A percentile compares a stretch with the other conserved stretches of the same genome.
phyloP scores from a whole-genome alignment of 2,329 filamentous ascomycete genomes.

The Monosporascus sp. region DNA sequence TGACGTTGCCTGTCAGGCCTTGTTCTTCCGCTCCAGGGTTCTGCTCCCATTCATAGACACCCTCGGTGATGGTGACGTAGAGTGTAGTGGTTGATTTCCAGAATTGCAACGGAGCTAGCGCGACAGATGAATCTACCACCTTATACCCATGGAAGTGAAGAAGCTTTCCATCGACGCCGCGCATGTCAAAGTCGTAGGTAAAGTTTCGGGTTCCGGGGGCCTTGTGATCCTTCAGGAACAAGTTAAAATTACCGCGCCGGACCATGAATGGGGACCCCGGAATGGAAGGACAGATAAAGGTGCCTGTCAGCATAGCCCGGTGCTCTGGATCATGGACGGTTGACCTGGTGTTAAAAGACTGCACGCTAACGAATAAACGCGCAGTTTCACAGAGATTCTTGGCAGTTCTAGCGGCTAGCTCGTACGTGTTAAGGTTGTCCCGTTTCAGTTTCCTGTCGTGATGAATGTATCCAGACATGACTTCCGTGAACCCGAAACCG shows the following conservation, averaged over 20 bases:
- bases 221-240: slow-evolving; percentile 50
- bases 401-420: slow-evolving; percentile 47
- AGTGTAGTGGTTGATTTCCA: slow-evolving; percentile 60
- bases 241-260: slow-evolving; percentile 50
- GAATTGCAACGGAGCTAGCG: slow-evolving; percentile 50
- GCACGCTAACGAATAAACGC: slow-evolving; percentile 55
- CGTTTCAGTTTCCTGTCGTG: slow-evolving; percentile 33
- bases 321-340: slow-evolving; percentile 45
- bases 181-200: slow-evolving; percentile 59
- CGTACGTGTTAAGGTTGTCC: slow-evolving; percentile 47
- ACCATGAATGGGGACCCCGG: slow-evolving; percentile 57
- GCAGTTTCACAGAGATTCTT: slow-evolving; percentile 51
- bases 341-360: slow-evolving; percentile 47
- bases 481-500: slow-evolving; percentile 58
- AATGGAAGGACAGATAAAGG: slow-evolving; percentile 51
- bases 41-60: slow-evolving; percentile 16
- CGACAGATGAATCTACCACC: slow-evolving; percentile 55
- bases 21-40: slow-evolving; percentile 30
- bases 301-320: slow-evolving; percentile 51
- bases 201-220: slow-evolving; percentile 55
- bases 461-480: slow-evolving; percentile 60
- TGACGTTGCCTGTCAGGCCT: slow-evolving; percentile 36
- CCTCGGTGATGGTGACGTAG: slow-evolving; percentile 53
- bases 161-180: slow-evolving; percentile 44
- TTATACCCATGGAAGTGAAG: slow-evolving; percentile 61